A percentile compares a stretch with the other conserved stretches of the same genome.
phyloP scores from a whole-genome alignment of 1,139 yeast species.

The Candida anutae region DNA sequence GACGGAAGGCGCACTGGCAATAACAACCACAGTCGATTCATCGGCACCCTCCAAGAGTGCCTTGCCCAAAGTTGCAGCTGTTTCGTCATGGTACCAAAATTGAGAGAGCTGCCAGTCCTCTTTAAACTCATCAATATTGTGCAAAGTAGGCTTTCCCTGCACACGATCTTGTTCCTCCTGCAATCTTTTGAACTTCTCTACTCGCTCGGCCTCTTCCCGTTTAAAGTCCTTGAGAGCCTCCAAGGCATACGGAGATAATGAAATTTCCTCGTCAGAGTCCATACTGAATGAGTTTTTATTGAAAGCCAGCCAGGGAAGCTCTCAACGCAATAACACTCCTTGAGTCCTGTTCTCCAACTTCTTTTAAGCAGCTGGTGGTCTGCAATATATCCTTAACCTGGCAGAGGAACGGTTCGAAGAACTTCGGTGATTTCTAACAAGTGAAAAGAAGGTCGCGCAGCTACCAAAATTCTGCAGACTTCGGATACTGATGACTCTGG shows the following conservation, averaged over 20 bases:
- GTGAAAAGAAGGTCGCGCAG: no score
- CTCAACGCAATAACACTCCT: no score
- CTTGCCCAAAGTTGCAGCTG: conserved; percentile 60
- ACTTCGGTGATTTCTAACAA: no score
- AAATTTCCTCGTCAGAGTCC: conserved; percentile 26
- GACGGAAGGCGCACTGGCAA: conserved; percentile 88
- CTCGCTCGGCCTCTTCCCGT: conserved; percentile 55
- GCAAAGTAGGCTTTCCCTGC: conserved; percentile 17
- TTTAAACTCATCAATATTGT: conserved; percentile 57
- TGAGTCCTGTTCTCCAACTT: no score
- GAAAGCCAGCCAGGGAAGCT: background rate
- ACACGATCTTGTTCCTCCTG: conserved; percentile 49
- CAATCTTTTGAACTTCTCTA: conserved; percentile 51
- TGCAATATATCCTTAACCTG: no score
- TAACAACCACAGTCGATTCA: conserved; percentile 57
- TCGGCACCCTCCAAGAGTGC: conserved; percentile 74
- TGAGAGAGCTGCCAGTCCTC: conserved; percentile 95
- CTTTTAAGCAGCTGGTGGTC: no score
- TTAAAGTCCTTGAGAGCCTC: conserved; percentile 73
- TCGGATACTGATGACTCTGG: no score
- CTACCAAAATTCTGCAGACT: no score
- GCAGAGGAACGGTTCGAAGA: no score
- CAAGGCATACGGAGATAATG: conserved; percentile 62
- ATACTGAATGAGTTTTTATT: background rate
- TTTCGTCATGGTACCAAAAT: conserved; percentile 75